Percentiles rank a stretch among this genome's conserved stretches.
phyloP scores from a whole-genome alignment of 2,329 filamentous ascomycete species.

The Coniochaeta sp. region DNA sequence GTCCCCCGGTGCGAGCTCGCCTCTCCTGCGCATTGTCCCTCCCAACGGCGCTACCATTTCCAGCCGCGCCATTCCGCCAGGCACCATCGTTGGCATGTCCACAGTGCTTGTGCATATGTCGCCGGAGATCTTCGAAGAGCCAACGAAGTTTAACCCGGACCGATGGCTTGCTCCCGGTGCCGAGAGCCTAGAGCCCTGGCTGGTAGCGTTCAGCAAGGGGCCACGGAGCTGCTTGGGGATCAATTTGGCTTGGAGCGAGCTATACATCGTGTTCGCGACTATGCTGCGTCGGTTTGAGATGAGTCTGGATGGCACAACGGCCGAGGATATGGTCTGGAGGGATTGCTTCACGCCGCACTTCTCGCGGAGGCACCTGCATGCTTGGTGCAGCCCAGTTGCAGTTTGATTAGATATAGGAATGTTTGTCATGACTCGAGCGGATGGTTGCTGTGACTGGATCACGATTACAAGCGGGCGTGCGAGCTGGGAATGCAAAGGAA shows the following conservation, averaged over 20 bases:
- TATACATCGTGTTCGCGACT: conserved; percentile 22
- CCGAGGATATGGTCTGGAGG: conserved; percentile 20
- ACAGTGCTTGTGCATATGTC: conserved; percentile 2
- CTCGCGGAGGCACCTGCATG: conserved; percentile 13
- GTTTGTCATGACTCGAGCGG: no score
- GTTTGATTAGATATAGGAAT: neutral
- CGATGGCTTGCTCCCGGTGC: neutral
- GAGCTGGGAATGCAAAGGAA: no score
- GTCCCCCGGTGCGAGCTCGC: conserved; percentile 15
- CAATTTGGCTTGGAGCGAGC: conserved; percentile 24
- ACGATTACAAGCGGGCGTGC: no score
- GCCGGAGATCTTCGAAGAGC: neutral
- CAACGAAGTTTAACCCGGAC: neutral
- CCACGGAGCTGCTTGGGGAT: conserved; percentile 29
- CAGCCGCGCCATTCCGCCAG: neutral
- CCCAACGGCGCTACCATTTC: neutral
- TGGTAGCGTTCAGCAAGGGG: conserved; percentile 36
- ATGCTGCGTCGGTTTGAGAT: conserved; percentile 23
- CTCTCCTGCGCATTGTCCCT: neutral
- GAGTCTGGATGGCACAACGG: conserved; percentile 18
- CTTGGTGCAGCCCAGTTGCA: conserved; percentile 13
- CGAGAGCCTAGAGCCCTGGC: conserved; percentile 13
- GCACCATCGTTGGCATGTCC: conserved; percentile 3
- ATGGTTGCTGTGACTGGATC: no score
- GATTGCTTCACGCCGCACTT: conserved; percentile 18